These are phyloP conservation scores for Bimuria novae-zelandiae DNA, from an alignment of 2,329 filamentous ascomycete species.

Conservation along the genomic window DNA sequence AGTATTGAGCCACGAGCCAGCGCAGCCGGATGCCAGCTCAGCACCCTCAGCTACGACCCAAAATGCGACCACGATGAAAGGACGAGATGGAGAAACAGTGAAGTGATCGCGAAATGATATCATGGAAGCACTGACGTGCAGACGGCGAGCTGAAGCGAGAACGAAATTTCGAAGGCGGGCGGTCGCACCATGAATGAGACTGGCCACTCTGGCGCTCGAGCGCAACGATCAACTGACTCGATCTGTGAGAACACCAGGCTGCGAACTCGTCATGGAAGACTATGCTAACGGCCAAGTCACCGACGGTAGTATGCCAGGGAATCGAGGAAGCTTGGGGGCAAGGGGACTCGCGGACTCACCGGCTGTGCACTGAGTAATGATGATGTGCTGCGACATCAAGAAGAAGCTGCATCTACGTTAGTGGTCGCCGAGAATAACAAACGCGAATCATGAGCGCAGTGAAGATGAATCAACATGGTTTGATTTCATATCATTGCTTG, in stretches of 20 bases:
- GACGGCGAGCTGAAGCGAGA: conserved; percentile 13
- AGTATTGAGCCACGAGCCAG: conserved; percentile 14
- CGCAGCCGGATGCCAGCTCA: conserved; percentile 27
- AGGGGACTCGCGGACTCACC: not conserved
- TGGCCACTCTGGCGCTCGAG: conserved; percentile 16
- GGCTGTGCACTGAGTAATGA: not conserved
- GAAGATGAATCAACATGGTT: conserved; percentile 17
- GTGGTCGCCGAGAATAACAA: not conserved
- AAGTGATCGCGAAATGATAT: conserved; percentile 24
- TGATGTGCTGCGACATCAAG: not conserved
- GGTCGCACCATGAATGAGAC: conserved; percentile 24
- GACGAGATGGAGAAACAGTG: not conserved
- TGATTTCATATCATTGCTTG: conserved; percentile 17
- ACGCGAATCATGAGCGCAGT: not conserved
- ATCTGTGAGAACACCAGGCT: not conserved
- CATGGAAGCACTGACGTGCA: conserved; percentile 21
- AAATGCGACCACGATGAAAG: not conserved
- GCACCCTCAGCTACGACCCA: conserved; percentile 2
- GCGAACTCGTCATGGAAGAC: not conserved
- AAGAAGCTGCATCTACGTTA: not conserved
- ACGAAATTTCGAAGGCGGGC: conserved; percentile 13
- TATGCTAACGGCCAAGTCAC: too few relatives aligned
- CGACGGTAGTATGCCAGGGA: too few relatives aligned
- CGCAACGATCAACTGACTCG: conserved; percentile 14
- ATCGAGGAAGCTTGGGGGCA: too few relatives aligned